These are phyloP conservation scores for Dactylellina haptotyla DNA, from an alignment of 2,329 filamentous ascomycete genomes.

Conservation along the genomic window DNA sequence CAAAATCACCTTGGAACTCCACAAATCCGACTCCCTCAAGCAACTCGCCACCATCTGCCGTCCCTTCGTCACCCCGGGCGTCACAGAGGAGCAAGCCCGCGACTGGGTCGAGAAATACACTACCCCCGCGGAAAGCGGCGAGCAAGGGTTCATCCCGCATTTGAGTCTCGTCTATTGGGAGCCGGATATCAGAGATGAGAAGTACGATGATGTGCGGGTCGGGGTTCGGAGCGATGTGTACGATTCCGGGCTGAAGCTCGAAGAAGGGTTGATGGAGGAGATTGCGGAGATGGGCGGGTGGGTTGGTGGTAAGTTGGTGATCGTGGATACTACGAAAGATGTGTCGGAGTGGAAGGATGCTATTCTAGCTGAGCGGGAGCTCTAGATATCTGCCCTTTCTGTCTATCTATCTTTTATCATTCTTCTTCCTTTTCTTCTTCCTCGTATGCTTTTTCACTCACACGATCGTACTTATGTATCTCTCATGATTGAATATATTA, in stretches of 20 bases:
- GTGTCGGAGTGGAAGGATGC: constrained; percentile 40
- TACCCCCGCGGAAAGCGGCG: constrained; percentile 52
- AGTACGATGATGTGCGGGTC: constrained; percentile 1
- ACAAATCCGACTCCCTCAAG: constrained; percentile 52
- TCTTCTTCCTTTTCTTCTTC: no score
- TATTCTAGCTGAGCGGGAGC: constrained; percentile 35
- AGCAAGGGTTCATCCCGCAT: constrained; percentile 56
- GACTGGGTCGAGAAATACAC: constrained; percentile 55
- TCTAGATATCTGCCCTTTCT: constrained; percentile 2
- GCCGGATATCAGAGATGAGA: background rate
- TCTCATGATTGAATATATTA: no score
- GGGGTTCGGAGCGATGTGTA: constrained; percentile 28
- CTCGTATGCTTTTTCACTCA: no score
- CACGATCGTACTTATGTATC: no score
- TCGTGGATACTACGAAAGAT: constrained; percentile 33
- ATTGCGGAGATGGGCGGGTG: constrained; percentile 40
- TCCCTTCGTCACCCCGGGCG: constrained; percentile 32
- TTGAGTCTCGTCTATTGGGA: constrained; percentile 56
- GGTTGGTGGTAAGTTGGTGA: constrained; percentile 31
- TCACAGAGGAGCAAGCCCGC: constrained; percentile 31
- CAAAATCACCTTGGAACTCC: constrained; percentile 55
- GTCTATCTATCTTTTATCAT: background rate
- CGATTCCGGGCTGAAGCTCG: constrained; percentile 8
- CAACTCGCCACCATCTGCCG: constrained; percentile 54
- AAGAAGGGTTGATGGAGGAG: constrained; percentile 12